Evolutionary conservation across 2,329 filamentous ascomycete genomes (phyloP), one percentile per base, ranked within the genome.

Genomic region (Trichoderma harzianum): DNA sequence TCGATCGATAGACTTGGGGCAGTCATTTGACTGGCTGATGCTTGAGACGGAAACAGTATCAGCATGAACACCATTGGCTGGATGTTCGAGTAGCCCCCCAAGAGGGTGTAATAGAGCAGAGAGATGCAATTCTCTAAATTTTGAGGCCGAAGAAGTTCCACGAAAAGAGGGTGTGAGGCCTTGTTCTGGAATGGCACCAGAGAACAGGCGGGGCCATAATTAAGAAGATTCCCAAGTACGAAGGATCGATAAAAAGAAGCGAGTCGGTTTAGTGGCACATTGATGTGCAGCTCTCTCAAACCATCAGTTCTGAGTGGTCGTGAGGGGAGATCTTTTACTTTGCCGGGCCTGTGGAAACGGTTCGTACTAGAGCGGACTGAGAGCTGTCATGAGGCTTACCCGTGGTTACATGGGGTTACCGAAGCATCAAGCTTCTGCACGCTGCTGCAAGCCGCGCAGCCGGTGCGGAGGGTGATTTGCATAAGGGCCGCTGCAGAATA

Each of bases 401-500:
- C 14, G 30, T 62, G 67, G 67, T 69, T 69, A 62, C 67, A 69
- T 69, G 57, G 57, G 36, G 66, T 61, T 36, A 28, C 57, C 66
- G 32, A 62, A 36, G 39, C 28, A 69, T 53, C 67, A 26, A 43
- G 58, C 67, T 69, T 51, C 67, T 69, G 67, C 67, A 69, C 47
- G 67, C 67, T 69, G 55, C 67, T 69, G 67, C 67, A 69, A 62
- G 67, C 66, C 66, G 66, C 57, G 53, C 66, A 61, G 66, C 55
- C 55, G 55, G 66, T 16, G 39, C 39, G 39, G 67, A 62, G 67
- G 39, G 67, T 69, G 67, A 53, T 69, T 69, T 69, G 67, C 67
- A 69, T 69, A 69, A 69, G 67, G 57, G 67, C 67, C 16, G 67
- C 67, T 69, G 67, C 67, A 62, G 67, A 61, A 34, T 57, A 69